phyloP scores from a whole-genome alignment of 2,329 filamentous ascomycete genomes.

The Ambrosiella beaveri region DNA sequence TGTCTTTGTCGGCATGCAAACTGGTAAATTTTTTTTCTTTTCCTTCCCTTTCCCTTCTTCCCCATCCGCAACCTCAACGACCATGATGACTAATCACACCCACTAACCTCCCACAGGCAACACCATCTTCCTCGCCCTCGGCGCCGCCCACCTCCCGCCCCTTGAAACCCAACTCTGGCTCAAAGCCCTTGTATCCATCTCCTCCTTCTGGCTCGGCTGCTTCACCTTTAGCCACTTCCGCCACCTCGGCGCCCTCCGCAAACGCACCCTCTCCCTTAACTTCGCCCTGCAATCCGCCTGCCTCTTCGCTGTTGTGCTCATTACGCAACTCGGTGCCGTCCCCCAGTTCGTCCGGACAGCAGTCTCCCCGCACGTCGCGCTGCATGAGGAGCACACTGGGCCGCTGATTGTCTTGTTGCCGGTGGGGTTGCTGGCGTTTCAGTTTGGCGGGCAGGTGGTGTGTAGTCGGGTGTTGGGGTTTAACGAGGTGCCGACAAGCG shows the following conservation, averaged over 20 bases:
- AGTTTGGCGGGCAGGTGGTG: conserved; percentile 36
- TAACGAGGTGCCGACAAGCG: conserved; percentile 36
- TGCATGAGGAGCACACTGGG: conserved; percentile 15
- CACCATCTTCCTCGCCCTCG: conserved; percentile 45
- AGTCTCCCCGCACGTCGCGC: conserved; percentile 5
- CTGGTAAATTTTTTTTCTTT: conserved; percentile 15
- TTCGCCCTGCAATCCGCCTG: conserved; percentile 35
- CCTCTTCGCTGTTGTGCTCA: conserved; percentile 33
- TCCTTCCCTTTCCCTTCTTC: not conserved
- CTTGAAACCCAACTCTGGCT: conserved; percentile 35
- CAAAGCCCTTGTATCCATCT: conserved; percentile 31
- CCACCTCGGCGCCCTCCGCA: conserved; percentile 21
- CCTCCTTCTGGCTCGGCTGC: conserved; percentile 35
- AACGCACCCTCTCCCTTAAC: conserved; percentile 27
- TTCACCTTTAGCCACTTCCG: conserved; percentile 26
- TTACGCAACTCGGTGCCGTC: conserved; percentile 30
- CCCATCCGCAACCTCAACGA: not conserved
- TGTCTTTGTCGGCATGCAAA: conserved; percentile 27
- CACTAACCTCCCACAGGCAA: conserved; percentile 26
- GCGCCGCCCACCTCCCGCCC: conserved; percentile 33
- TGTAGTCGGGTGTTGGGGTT: conserved; percentile 31
- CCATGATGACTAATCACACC: too few relatives aligned
- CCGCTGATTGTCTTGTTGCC: conserved; percentile 28
- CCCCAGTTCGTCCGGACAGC: conserved; percentile 19
- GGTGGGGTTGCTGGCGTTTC: conserved; percentile 33